Percentiles rank a stretch among this genome's conserved stretches.
These are phyloP conservation scores for Metarhizium rileyi DNA, from an alignment of 2,329 filamentous ascomycete genomes.

Conservation along the genomic window DNA sequence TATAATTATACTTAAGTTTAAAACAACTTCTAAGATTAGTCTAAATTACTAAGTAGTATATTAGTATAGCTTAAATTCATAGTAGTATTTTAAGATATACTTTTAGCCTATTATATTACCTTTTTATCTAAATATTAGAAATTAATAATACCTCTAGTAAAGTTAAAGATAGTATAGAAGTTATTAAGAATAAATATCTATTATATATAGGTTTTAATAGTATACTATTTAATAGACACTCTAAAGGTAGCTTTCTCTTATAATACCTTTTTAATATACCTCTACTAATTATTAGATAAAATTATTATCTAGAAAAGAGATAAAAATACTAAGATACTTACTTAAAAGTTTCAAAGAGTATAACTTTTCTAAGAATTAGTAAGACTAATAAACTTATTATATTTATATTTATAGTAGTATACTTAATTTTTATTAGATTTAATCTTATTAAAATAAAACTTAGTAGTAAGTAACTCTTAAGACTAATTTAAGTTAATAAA, in stretches of 20 bases:
- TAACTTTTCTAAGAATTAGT: background rate
- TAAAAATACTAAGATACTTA: background rate
- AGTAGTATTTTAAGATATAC: background rate
- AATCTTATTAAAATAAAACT: background rate
- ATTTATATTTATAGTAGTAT: background rate
- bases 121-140: background rate
- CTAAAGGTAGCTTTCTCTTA: background rate
- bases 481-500: background rate
- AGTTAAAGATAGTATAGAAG: background rate
- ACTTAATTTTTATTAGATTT: background rate
- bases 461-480: background rate
- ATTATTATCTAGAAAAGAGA: background rate
- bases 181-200: background rate
- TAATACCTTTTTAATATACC: background rate
- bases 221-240: background rate
- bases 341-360: background rate
- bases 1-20: background rate
- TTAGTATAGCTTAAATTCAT: background rate
- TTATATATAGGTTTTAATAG: background rate
- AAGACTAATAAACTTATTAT: background rate
- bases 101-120: background rate
- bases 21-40: background rate
- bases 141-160: background rate
- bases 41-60: background rate
- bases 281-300: background rate